Evolutionary conservation across 2,329 filamentous ascomycete species (phyloP).

Genomic region (Aspergillus japonicus): DNA sequence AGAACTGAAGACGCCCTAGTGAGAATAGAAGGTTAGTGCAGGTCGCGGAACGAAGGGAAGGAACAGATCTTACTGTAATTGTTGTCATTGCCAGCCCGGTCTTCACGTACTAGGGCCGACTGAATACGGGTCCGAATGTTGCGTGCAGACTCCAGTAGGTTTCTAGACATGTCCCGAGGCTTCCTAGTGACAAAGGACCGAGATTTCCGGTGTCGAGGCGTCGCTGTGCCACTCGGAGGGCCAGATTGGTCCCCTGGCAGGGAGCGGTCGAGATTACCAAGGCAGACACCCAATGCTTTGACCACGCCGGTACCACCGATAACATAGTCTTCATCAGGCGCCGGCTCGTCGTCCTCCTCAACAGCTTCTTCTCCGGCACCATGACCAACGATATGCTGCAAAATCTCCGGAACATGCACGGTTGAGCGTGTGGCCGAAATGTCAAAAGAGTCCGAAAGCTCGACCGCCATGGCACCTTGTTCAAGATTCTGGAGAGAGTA

Average conservation of each 20-base stretch:
- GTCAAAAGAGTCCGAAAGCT: constrained; percentile 45
- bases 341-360: constrained; percentile 63
- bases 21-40: constrained; percentile 7
- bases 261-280: constrained; percentile 72
- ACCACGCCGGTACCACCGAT: constrained; percentile 94
- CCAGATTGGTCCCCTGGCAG: constrained; percentile 38
- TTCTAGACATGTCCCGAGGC: constrained; percentile 90
- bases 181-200: constrained; percentile 56
- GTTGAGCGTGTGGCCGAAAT: constrained; percentile 46
- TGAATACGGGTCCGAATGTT: constrained; percentile 84
- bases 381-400: constrained; percentile 82
- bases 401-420: constrained; percentile 73
- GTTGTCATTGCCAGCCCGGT: constrained; percentile 67
- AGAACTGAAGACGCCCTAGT: constrained; percentile 72
- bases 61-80: constrained; percentile 66
- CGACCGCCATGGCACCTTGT: constrained; percentile 66
- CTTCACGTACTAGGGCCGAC: constrained; percentile 75
- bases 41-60: constrained; percentile 20
- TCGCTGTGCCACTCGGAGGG: constrained; percentile 53
- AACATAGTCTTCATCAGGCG: constrained; percentile 90
- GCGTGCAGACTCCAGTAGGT: constrained; percentile 79
- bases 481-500: constrained; percentile 94
- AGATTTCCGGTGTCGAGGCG: constrained; percentile 54
- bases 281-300: constrained; percentile 85
- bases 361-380: constrained; percentile 51